Evolutionary conservation across 805 yeast species (phyloP).

Genomic region (Yamadazyma paraphyllophila): DNA sequence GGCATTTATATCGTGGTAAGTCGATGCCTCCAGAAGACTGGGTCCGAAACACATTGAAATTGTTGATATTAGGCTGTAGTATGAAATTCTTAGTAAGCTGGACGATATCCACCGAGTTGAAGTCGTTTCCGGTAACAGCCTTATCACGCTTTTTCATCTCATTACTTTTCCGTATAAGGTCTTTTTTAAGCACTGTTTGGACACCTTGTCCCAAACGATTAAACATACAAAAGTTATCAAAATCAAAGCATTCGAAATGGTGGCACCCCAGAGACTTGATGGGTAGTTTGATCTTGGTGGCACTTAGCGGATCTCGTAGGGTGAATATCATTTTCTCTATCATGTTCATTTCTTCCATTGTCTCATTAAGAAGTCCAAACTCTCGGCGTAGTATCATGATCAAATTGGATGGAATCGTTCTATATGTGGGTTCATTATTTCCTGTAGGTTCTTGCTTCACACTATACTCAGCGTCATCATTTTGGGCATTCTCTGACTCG

Average conservation of each 20-base stretch:
- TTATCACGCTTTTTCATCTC: conserved; percentile 13
- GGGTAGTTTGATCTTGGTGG: conserved; percentile 37
- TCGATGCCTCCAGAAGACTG: not conserved
- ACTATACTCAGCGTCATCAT: not conserved
- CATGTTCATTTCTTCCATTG: conserved; percentile 22
- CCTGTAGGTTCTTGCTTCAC: not conserved
- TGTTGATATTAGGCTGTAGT: conserved; percentile 2
- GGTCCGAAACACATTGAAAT: not conserved
- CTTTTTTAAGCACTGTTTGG: conserved; percentile 20
- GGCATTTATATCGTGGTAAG: conserved; percentile 37
- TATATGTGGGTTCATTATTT: conserved; percentile 5
- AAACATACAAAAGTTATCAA: conserved; percentile 39
- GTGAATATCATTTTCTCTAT: conserved; percentile 38
- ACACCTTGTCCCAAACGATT: conserved; percentile 33
- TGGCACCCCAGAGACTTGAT: conserved; percentile 36
- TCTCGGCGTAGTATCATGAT: conserved; percentile 11
- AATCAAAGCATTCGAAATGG: conserved; percentile 47
- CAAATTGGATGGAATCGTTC: conserved; percentile 15
- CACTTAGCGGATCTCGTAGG: conserved; percentile 40
- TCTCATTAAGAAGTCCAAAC: conserved; percentile 12
- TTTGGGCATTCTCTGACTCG: not conserved
- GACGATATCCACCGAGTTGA: not conserved
- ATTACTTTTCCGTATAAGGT: conserved; percentile 20
- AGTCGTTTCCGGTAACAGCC: not conserved
- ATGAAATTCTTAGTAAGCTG: conserved; percentile 10